A percentile compares a stretch with the other conserved stretches of the same genome.
phyloP scores from a whole-genome alignment of 2,329 filamentous ascomycete genomes.

The Rutstroemia sp. region DNA sequence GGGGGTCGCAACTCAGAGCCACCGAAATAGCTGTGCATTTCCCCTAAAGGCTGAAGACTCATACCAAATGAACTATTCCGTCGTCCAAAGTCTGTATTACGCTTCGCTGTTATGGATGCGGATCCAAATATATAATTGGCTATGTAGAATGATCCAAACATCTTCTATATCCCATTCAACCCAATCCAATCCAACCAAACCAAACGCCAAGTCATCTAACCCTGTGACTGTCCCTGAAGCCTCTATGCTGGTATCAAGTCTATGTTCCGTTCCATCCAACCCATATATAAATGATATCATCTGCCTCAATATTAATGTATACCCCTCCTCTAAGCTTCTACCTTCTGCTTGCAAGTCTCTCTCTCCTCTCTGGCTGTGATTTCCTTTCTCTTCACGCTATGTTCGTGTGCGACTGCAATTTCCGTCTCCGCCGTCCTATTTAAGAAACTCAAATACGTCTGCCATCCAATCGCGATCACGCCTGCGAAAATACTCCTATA shows the following conservation, averaged over 20 bases:
- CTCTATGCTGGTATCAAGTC: background rate
- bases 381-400: background rate
- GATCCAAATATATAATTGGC: too few species aligned
- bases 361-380: background rate
- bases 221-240: background rate
- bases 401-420: conserved; percentile 15
- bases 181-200: too few species aligned
- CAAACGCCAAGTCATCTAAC: background rate
- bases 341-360: background rate
- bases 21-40: too few species aligned
- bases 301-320: background rate
- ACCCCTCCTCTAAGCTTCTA: background rate
- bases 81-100: too few species aligned
- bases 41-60: too few species aligned
- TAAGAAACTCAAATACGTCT: conserved; percentile 79
- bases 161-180: background rate
- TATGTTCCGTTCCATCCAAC: background rate
- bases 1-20: too few species aligned
- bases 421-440: conserved; percentile 65
- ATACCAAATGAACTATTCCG: too few species aligned
- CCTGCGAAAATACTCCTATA: conserved; percentile 77
- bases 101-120: too few species aligned
- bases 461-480: conserved; percentile 78
- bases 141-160: too few species aligned
- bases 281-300: background rate